phyloP scores from a whole-genome alignment of 345 rosid genomes.

The Draba incana region DNA sequence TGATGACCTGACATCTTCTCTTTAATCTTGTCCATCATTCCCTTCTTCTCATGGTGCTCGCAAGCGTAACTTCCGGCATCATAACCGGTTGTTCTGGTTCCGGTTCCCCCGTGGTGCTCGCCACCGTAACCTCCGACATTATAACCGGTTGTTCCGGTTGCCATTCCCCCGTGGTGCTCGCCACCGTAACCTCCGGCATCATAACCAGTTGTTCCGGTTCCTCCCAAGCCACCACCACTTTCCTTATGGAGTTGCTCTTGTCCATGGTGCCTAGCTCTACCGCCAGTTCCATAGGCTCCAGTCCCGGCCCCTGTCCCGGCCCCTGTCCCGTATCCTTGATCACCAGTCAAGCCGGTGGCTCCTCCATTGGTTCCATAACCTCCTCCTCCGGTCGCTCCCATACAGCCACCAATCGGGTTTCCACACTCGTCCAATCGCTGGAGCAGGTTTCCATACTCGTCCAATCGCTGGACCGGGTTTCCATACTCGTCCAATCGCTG shows the following conservation, averaged over 20 bases:
- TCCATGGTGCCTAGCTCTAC: slow-evolving; percentile 34
- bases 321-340: slow-evolving; percentile 34
- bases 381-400: slow-evolving; percentile 24
- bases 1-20: slow-evolving; percentile 58
- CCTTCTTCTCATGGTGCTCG: slow-evolving; percentile 62
- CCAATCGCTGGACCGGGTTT: too few species aligned
- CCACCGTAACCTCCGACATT: too few species aligned
- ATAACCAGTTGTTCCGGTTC: slow-evolving; percentile 59
- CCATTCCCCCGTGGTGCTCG: slow-evolving; percentile 63
- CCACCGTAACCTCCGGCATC: too few species aligned
- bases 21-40: slow-evolving; percentile 52
- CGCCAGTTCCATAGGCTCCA: slow-evolving; percentile 41
- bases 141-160: too few species aligned
- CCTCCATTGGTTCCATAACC: neutral
- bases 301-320: slow-evolving; percentile 26
- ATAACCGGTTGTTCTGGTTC: too few species aligned
- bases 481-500: slow-evolving; percentile 34
- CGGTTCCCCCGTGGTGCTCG: too few species aligned
- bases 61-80: too few species aligned
- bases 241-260: slow-evolving; percentile 36
- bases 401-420: slow-evolving; percentile 38
- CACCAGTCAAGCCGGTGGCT: neutral
- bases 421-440: too few species aligned
- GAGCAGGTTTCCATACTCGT: too few species aligned
- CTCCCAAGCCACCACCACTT: slow-evolving; percentile 38